Conservation (phyloP, 129 eudicot genomes). For the Artemisia tridentata region DNA sequence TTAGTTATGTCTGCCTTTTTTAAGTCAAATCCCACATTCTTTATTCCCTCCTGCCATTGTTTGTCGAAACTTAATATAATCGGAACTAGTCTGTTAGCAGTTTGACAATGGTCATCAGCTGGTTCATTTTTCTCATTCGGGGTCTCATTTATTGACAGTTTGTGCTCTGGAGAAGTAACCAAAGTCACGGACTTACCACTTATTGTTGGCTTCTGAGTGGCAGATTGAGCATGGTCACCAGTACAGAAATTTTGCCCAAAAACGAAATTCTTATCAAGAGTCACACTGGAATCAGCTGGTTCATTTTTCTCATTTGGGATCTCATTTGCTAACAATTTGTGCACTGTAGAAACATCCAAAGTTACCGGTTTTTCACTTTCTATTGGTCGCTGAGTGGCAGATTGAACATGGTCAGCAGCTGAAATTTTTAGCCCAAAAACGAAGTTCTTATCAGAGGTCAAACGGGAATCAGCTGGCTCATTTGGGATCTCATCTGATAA, state of each 20-base stretch:
- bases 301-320: not conserved
- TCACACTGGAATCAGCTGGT: not conserved
- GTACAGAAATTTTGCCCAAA: too few species aligned
- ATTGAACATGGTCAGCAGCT: not conserved
- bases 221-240: too few species aligned
- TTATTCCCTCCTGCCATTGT: not conserved
- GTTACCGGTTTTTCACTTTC: too few species aligned
- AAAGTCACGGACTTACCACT: not conserved
- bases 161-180: constrained; percentile 8
- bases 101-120: not conserved
- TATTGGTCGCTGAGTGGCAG: too few species aligned
- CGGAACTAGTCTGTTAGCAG: not conserved
- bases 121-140: not conserved
- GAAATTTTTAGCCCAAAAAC: not conserved
- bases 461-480: not conserved
- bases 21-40: not conserved
- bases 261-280: too few species aligned
- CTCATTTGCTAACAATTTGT: not conserved
- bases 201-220: not conserved
- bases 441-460: not conserved
- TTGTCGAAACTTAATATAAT: not conserved
- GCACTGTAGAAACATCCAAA: not conserved
- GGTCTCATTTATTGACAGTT: not conserved
- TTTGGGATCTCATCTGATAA: not conserved
- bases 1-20: not conserved